Base-by-base conservation (phyloP, 495 filamentous ascomycete genomes). In the Bombardia bombarda region DNA sequence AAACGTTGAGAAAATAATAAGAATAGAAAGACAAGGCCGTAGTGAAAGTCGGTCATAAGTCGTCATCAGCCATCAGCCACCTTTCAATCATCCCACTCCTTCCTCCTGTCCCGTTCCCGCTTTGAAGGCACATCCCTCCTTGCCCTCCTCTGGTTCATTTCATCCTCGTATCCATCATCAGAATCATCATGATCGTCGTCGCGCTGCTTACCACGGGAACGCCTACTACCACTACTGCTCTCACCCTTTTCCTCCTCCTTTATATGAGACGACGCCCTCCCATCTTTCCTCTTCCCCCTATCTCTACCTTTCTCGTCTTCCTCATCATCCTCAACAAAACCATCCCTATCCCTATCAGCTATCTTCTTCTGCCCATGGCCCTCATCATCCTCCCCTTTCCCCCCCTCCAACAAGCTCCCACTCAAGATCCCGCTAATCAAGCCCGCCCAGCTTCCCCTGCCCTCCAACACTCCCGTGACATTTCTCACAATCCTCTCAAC, bases 381-480 rank as follows among this genome's bases (percentile, higher is more conserved):
- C 16, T 34, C 43, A 38, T 23, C 35, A 22, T 18, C 32, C 2
- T 25, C 39, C 13, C 28, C 36, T 8, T 23, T 46, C 14, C 30
- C 28, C 8, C 47, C 50, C n/a, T 56, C 10, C 49, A 61, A 38
- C 37, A 61, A 31, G 4, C 46, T 40, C 1, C 61, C 56, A 19
- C 53, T 48, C 31, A 62, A 22, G 7, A 60, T 24, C 2, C 50
- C 56, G 7, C 59, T 50, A 4, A 63, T 14, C 46, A 61, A 32
- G 8, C 59, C 51, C 36, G 54, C 30, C 53, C 56, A 58, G 7
- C 53, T 56, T 0, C 52, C 50, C 20, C 35, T 42, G 0, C 57
- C 57, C 43, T 61, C 59, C 46, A 66, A 24, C 22, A 60, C 59
- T 1, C 56, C 61, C 28, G 60, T 62, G 1, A 66, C 61, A n/a